These are phyloP conservation scores for Salix arbutifolia DNA, from an alignment of 345 rosid species.

Conservation along the genomic window DNA sequence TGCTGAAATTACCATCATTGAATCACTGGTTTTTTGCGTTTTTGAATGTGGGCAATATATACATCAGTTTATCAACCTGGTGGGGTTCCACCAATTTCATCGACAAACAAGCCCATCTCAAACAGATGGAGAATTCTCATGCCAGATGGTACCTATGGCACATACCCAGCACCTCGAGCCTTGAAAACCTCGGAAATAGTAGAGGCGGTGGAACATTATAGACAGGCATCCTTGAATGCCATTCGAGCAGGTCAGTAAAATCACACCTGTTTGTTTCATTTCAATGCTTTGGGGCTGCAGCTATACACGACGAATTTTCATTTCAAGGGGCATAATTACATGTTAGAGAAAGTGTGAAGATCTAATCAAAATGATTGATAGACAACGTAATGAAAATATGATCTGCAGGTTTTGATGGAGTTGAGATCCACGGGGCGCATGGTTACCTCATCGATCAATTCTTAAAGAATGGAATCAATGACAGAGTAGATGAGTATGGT, in stretches of 20 bases:
- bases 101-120: conserved; percentile 57
- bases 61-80: conserved; percentile 68
- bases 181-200: conserved; percentile 47
- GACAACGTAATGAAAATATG: not conserved
- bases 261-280: no score
- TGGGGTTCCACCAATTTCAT: conserved; percentile 69
- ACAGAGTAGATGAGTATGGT: conserved; percentile 80
- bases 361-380: not conserved
- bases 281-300: not conserved
- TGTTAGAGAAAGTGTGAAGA: not conserved
- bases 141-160: conserved; percentile 53
- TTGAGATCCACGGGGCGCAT: conserved; percentile 87
- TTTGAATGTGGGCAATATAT: not conserved
- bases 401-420: conserved; percentile 68
- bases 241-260: conserved; percentile 59
- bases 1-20: not conserved
- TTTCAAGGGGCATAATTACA: not conserved
- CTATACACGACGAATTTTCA: not conserved
- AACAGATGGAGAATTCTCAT: conserved; percentile 60
- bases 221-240: conserved; percentile 60
- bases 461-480: conserved; percentile 75
- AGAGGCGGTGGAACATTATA: conserved; percentile 49
- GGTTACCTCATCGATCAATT: conserved; percentile 89
- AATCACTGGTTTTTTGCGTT: not conserved
- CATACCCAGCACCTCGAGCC: conserved; percentile 49